Conservation (phyloP, 192 early-diverging fungal species). For the Entomortierella lignicola region DNA sequence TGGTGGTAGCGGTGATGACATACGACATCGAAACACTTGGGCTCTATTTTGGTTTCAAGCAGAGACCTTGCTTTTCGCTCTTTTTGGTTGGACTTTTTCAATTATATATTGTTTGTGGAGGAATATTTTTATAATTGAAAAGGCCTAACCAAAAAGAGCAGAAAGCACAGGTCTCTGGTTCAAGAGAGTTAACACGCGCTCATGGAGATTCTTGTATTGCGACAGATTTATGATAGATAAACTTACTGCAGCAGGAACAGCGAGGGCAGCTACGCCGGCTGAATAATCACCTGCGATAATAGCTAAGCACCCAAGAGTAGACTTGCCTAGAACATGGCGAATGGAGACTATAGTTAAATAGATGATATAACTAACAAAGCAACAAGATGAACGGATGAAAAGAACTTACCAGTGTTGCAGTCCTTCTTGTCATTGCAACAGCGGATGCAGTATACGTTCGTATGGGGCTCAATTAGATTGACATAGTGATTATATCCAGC, state of each 20-base stretch:
- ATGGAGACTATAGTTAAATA: not conserved
- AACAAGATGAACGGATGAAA: not conserved
- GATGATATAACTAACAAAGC: not conserved
- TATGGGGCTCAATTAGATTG: constrained; percentile 61
- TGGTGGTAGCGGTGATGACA: not conserved
- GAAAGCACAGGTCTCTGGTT: too few species aligned
- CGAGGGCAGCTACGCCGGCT: constrained; percentile 10
- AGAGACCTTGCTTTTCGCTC: too few species aligned
- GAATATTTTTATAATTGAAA: too few species aligned
- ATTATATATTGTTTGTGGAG: too few species aligned
- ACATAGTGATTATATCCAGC: constrained; percentile 60
- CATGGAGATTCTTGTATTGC: not conserved
- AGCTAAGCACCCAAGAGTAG: constrained; percentile 54
- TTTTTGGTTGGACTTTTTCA: too few species aligned
- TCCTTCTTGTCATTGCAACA: constrained; percentile 58
- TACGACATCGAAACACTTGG: too few species aligned
- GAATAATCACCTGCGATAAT: constrained; percentile 62
- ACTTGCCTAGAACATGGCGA: constrained; percentile 33
- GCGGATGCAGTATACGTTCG: constrained; percentile 59
- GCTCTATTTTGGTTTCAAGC: too few species aligned
- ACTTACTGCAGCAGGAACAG: constrained; percentile 2
- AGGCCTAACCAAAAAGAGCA: too few species aligned
- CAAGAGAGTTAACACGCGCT: not conserved
- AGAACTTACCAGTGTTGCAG: constrained; percentile 48
- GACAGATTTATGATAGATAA: not conserved